Base-by-base conservation (phyloP, 208 protist genomes). In the Acanthamoeba lenticulata region DNA sequence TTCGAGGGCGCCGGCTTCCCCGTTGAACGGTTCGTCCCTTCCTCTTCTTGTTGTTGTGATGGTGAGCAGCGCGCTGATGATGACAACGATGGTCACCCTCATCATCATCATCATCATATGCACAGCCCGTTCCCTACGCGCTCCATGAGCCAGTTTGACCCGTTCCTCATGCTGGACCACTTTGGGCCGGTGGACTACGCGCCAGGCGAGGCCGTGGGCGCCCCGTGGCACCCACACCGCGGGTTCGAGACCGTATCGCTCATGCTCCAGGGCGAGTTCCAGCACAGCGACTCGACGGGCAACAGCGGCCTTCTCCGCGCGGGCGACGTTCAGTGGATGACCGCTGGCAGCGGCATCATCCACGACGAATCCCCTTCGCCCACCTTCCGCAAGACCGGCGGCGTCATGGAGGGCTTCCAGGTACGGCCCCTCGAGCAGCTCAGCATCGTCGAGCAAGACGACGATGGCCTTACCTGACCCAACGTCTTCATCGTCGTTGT, bases 291-390 rank as follows among this genome's bases (percentile, higher is more conserved):
- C 47, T 96, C 89, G 52, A 49, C 97, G 44, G 97, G 98, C 47
- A 97, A 97, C 95, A 96, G 94, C 15, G 98, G 97, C 44, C 93
- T 96, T 32, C 97, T 98, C 65, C 90, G 95, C 32, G 88, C 96
- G 6, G 98, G 98, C 21, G 96, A 97, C 44, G 97, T 98, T 86
- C 98, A 99, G 95, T 98, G 98, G 97, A 98, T 98, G 97, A 99
- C 98, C 5, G 98, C 98, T 3, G 98, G 97, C 69, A 88, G 96
- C 36, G 98, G 98, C 36, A 97, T 99, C 29, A 95, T 98, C 72
- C 98, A 99, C 95, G 62, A 93, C 45, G 98, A 98, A 90, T 97
- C 98, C 94, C 98, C 97, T 67, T 94, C 95, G 13, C 81, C 96
- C 57, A 90, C 96, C 36, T 67, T 94, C 90, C 42, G 69, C 3